phyloP scores from a whole-genome alignment of 257 asterid genomes.

The Penstemon eatonii region DNA sequence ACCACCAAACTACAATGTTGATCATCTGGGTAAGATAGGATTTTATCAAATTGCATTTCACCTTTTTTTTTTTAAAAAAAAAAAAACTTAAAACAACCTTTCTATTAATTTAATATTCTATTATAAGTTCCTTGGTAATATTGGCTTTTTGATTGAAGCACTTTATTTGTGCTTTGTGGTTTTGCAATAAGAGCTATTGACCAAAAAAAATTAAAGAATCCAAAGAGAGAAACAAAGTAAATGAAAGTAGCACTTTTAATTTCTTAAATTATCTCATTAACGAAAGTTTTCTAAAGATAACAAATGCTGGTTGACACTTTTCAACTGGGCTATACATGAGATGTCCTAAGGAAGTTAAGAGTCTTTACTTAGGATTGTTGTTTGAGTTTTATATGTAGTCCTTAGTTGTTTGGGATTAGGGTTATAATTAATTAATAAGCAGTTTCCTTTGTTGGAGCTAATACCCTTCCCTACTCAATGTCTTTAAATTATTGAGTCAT shows the following conservation, averaged over 20 bases:
- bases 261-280: not conserved
- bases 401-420: too few relatives aligned
- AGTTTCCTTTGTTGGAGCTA: too few relatives aligned
- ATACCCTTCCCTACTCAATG: too few relatives aligned
- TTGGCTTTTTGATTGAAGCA: slow-evolving; percentile 16
- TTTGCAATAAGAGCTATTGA: not conserved
- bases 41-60: slow-evolving; percentile 24
- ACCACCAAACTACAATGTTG: slow-evolving; percentile 76
- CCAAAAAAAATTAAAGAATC: too few relatives aligned
- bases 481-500: too few relatives aligned
- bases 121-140: slow-evolving; percentile 13
- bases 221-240: not conserved
- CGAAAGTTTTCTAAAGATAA: not conserved
- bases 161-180: slow-evolving; percentile 1
- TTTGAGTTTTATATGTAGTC: too few relatives aligned
- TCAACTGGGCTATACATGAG: too few relatives aligned
- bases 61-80: not conserved
- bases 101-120: not conserved
- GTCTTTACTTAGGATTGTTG: too few relatives aligned
- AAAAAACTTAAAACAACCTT: not conserved
- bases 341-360: too few relatives aligned
- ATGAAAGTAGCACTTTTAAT: not conserved
- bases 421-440: too few relatives aligned
- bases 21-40: slow-evolving; percentile 74
- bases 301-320: not conserved